Percentiles rank a stretch among this genome's conserved stretches.
These are phyloP conservation scores for Populus hybrid DNA, from an alignment of 441 rosid genomes.

Conservation along the genomic window DNA sequence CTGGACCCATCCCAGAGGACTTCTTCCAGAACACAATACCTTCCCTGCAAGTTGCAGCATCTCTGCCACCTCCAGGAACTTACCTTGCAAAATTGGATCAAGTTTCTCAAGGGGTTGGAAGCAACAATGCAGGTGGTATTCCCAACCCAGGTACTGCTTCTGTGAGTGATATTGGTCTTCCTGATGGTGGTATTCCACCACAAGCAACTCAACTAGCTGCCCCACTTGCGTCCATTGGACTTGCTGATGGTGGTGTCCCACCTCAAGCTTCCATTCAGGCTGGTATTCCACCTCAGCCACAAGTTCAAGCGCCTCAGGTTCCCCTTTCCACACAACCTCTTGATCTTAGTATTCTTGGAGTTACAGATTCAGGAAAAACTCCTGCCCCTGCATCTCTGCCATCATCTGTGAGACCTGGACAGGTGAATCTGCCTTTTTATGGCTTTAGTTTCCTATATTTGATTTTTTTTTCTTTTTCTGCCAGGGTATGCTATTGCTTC, in stretches of 20 bases:
- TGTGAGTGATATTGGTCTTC: conserved; percentile 57
- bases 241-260: conserved; percentile 89
- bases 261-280: conserved; percentile 54
- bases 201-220: conserved; percentile 47
- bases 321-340: conserved; percentile 73
- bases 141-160: conserved; percentile 43
- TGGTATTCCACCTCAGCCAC: conserved; percentile 39
- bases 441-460: not conserved
- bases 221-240: conserved; percentile 55
- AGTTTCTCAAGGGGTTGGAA: conserved; percentile 47
- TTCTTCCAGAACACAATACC: conserved; percentile 91
- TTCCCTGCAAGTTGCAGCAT: conserved; percentile 79
- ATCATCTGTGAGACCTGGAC: conserved; percentile 86
- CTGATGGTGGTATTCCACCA: conserved; percentile 79
- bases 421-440: conserved; percentile 42
- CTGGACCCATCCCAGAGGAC: conserved; percentile 89
- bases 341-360: conserved; percentile 92
- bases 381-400: conserved; percentile 52
- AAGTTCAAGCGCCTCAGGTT: conserved; percentile 39
- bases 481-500: not conserved
- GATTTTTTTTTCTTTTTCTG: not conserved
- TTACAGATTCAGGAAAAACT: conserved; percentile 70
- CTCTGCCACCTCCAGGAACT: conserved; percentile 88
- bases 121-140: conserved; percentile 23
- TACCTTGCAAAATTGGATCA: conserved; percentile 73